Base-by-base conservation (phyloP, 768 basidiomycete species). In the Auricularia heimuer region DNA sequence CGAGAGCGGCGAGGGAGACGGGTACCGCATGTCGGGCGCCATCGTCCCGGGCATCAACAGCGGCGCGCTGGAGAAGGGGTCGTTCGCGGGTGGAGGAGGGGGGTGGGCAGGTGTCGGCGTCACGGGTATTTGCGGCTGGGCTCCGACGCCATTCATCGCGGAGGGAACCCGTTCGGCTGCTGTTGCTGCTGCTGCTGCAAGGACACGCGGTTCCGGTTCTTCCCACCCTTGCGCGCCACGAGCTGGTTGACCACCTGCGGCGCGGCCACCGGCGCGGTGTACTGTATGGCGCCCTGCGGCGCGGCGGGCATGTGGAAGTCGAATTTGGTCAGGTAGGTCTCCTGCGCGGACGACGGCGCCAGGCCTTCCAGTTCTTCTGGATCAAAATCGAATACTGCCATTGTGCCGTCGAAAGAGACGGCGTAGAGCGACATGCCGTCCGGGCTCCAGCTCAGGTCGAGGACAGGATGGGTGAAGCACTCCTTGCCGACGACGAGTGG, bases 391-490 rank as follows among this genome's bases (percentile, higher is more conserved):
- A 97, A 91, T 1, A 88, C 92, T 1, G 87, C 92, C 64, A 98
- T 85, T 0, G 94, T 94, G 1, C 97, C 97, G 72, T 99, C 97
- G 0, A 94, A 96, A 1, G 95, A 97, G 66, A 91, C 93, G 0
- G 94, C 94, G 69, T 96, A 98, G 0, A 99, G 82, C 2, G 90
- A 90, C 56, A 90, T 80, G 8, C 97, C 97, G 71, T 98, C 95
- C 75, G 84, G 85, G 8, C 94, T 94, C 97, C 97, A 99, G 71
- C 87, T 92, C 18, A 99, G 80, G 74, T 99, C 97, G 83, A 98
- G 88, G 61, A 98, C 92, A 69, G 95, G 92, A 65, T 95, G 78
- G 63, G 95, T 94, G 68, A 98, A 98, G 0, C 95, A 89, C 67
- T 98, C 94, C 71, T 92, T 89, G 0, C 94, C 87, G 2, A 98